These are phyloP conservation scores for Hypoxylon sp. DNA, from an alignment of 2,329 filamentous ascomycete genomes.

Conservation along the genomic window DNA sequence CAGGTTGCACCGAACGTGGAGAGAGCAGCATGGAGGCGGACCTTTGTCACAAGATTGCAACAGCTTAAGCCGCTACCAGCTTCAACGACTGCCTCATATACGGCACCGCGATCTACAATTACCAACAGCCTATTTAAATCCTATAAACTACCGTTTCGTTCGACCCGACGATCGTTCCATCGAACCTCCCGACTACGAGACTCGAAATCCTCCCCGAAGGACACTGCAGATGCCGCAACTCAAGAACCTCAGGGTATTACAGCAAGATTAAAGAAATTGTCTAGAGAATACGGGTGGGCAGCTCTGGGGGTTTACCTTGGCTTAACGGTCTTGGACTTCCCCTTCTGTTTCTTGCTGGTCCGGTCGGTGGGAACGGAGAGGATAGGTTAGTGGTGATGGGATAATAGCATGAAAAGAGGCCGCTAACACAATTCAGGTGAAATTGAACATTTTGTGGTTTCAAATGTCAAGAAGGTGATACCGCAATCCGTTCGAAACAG, in stretches of 20 bases:
- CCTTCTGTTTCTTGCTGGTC: constrained; percentile 93
- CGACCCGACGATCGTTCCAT: constrained; percentile 49
- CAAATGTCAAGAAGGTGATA: constrained; percentile 70
- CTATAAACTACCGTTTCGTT: constrained; percentile 37
- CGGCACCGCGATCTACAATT: constrained; percentile 37
- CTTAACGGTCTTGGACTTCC: constrained; percentile 90
- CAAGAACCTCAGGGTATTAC: constrained; percentile 67
- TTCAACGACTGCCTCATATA: constrained; percentile 27
- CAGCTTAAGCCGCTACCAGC: constrained; percentile 16
- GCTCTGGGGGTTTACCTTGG: constrained; percentile 91
- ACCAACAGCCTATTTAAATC: constrained; percentile 29
- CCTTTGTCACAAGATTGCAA: constrained; percentile 43
- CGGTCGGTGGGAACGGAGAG: constrained; percentile 85
- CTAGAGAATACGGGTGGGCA: constrained; percentile 93
- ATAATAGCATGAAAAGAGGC: background rate
- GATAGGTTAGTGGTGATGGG: constrained; percentile 74
- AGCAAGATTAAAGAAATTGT: constrained; percentile 84
- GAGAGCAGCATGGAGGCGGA: constrained; percentile 38
- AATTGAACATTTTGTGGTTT: constrained; percentile 77
- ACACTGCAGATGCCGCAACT: constrained; percentile 31
- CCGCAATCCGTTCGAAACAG: constrained; percentile 71
- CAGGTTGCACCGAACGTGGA: constrained; percentile 41
- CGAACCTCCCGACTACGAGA: constrained; percentile 49
- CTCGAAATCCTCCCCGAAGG: constrained; percentile 46
- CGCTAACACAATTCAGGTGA: constrained; percentile 61